Percentiles rank a stretch among this genome's conserved stretches.
Conservation (phyloP, 1,139 yeast genomes). For the Geotrichum bryndzae region DNA sequence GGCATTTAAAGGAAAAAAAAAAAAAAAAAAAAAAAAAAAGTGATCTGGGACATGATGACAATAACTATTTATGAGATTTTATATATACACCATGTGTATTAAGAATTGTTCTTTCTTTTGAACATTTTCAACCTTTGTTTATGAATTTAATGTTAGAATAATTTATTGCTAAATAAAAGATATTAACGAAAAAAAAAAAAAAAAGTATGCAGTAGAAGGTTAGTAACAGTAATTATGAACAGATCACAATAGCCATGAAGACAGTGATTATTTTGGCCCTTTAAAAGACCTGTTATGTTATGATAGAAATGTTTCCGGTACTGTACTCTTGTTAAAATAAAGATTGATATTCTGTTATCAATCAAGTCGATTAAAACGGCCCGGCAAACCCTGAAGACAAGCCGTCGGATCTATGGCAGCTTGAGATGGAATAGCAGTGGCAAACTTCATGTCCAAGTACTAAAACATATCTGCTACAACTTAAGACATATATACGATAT, state of each 20-base stretch:
- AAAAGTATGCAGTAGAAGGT: not conserved
- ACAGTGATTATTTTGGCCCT: too few relatives aligned
- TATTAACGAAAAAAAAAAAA: not conserved
- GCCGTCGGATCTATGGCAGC: too few relatives aligned
- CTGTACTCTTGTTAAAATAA: too few relatives aligned
- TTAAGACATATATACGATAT: not conserved
- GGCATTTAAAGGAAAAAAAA: not conserved
- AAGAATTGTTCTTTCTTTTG: conserved; percentile 5
- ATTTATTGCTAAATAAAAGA: not conserved
- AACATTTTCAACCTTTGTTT: conserved; percentile 10
- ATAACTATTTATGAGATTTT: not conserved
- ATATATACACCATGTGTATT: not conserved
- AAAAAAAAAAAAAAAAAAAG: not conserved
- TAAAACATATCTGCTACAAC: not conserved
- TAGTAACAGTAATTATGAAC: not conserved
- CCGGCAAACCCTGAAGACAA: too few relatives aligned
- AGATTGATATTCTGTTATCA: too few relatives aligned
- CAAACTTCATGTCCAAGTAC: not conserved
- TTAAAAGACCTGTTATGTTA: too few relatives aligned
- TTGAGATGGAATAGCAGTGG: too few relatives aligned
- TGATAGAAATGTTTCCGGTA: too few relatives aligned
- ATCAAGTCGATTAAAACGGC: too few relatives aligned
- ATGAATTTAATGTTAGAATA: conserved; percentile 7
- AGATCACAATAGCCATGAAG: too few relatives aligned
- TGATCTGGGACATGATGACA: not conserved